Conservation (phyloP, 441 rosid genomes). For the Arabidopsis hybrid region DNA sequence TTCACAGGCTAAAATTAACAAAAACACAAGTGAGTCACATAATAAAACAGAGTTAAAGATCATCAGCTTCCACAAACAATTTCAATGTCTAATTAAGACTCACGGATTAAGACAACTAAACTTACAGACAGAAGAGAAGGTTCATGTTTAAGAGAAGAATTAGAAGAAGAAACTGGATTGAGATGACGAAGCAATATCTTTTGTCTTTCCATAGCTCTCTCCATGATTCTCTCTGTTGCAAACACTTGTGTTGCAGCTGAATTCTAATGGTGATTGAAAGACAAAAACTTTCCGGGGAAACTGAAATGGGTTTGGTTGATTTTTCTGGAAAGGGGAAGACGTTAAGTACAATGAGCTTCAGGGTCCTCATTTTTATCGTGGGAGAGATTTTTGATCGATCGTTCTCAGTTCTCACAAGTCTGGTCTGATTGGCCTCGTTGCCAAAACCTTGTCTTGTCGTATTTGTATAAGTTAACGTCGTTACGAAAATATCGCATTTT, state of each 20-base stretch:
- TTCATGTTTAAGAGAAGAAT: slow-evolving; percentile 34
- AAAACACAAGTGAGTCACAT: slow-evolving; percentile 1
- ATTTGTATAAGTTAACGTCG: slow-evolving; percentile 25
- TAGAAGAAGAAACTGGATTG: slow-evolving; percentile 48
- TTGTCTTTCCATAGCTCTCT: slow-evolving; percentile 79
- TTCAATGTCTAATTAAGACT: not conserved
- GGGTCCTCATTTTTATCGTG: not conserved
- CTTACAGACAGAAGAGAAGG: slow-evolving; percentile 63
- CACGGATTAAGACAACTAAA: slow-evolving; percentile 1
- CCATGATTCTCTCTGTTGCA: slow-evolving; percentile 54
- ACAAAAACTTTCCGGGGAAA: not conserved
- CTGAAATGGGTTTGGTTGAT: not conserved
- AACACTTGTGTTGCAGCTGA: slow-evolving; percentile 23
- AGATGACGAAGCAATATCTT: slow-evolving; percentile 77
- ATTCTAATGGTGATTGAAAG: not conserved
- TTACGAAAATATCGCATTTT: slow-evolving; percentile 3
- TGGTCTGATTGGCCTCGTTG: slow-evolving; percentile 10
- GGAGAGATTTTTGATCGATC: not conserved
- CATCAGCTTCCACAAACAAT: not conserved
- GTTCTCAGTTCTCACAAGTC: not conserved
- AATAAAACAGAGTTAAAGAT: not conserved
- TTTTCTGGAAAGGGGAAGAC: slow-evolving; percentile 12
- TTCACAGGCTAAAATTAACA: slow-evolving; percentile 55
- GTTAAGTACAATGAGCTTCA: not conserved
- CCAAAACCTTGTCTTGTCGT: slow-evolving; percentile 30